A percentile compares a stretch with the other conserved stretches of the same genome.
Conservation (phyloP, 768 basidiomycete genomes). For the Mrakia gelida region DNA sequence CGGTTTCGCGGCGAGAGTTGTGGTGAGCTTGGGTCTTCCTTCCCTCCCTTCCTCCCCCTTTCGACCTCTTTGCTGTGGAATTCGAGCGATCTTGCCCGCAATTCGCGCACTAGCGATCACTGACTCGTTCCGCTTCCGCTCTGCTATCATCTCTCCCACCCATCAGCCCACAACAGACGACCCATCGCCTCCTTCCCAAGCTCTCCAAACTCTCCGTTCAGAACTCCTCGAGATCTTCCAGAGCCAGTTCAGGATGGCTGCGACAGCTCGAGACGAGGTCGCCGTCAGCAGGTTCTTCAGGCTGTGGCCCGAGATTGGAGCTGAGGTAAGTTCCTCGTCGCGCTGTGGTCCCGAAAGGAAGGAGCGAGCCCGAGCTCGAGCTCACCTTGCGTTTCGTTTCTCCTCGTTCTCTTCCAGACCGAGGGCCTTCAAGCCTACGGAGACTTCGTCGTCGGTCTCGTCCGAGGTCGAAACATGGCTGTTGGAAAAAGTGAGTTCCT, state of each 20-base stretch:
- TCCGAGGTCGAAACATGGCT: constrained; percentile 68
- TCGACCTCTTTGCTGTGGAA: no score
- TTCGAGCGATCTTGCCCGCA: no score
- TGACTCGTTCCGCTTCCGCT: no score
- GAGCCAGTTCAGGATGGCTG: constrained; percentile 75
- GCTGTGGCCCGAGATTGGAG: constrained; percentile 90
- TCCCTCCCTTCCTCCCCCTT: constrained; percentile 56
- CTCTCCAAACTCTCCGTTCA: constrained; percentile 68
- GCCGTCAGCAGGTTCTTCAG: constrained; percentile 93
- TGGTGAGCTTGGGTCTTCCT: constrained; percentile 55
- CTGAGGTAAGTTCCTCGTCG: constrained; percentile 53
- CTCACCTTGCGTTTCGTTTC: neutral
- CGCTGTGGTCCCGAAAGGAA: neutral
- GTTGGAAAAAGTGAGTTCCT: constrained; percentile 73
- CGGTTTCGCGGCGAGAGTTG: constrained; percentile 77
- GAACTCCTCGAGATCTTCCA: constrained; percentile 71
- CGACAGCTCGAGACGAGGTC: constrained; percentile 71
- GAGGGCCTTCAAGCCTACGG: constrained; percentile 91
- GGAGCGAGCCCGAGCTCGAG: neutral
- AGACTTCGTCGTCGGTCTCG: constrained; percentile 84
- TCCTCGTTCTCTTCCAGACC: no score
- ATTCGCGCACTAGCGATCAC: no score
- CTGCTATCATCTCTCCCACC: no score
- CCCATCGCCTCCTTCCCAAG: constrained; percentile 78
- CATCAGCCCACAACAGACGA: constrained; percentile 81